phyloP scores from a whole-genome alignment of 2,329 filamentous ascomycete species.

The Ambrosiella xylebori region DNA sequence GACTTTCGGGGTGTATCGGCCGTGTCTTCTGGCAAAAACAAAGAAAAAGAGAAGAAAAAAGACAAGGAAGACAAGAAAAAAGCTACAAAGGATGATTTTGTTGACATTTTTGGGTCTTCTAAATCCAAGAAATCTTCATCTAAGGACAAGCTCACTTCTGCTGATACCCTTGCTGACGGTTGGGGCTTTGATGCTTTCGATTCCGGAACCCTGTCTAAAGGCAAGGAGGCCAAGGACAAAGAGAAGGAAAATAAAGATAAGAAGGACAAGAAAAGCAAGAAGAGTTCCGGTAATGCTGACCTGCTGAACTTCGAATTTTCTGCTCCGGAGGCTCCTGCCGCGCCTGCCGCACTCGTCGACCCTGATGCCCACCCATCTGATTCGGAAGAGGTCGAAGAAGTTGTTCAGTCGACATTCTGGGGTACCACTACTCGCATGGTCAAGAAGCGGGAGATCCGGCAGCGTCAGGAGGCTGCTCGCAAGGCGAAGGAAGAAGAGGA shows the following conservation, averaged over 20 bases:
- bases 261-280: conserved; percentile 19
- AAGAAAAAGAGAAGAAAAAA: conserved; percentile 1
- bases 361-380: conserved; percentile 14
- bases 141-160: neutral
- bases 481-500: conserved; percentile 8
- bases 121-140: conserved; percentile 18
- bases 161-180: neutral
- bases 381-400: conserved; percentile 18
- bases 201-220: neutral
- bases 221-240: neutral
- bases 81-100: conserved; percentile 18
- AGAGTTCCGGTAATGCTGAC: conserved; percentile 13
- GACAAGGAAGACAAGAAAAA: conserved; percentile 22
- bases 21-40: neutral
- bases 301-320: conserved; percentile 1
- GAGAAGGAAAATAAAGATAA: neutral
- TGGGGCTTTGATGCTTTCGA: neutral
- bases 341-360: neutral
- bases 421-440: conserved; percentile 19
- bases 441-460: conserved; percentile 18
- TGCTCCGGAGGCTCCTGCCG: neutral
- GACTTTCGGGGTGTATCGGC: neutral
- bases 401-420: conserved; percentile 20
- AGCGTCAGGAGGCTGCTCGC: conserved; percentile 7
- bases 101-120: conserved; percentile 15